phyloP scores from a whole-genome alignment of 2,329 filamentous ascomycete species.

The Sporothrix brunneoviolacea region DNA sequence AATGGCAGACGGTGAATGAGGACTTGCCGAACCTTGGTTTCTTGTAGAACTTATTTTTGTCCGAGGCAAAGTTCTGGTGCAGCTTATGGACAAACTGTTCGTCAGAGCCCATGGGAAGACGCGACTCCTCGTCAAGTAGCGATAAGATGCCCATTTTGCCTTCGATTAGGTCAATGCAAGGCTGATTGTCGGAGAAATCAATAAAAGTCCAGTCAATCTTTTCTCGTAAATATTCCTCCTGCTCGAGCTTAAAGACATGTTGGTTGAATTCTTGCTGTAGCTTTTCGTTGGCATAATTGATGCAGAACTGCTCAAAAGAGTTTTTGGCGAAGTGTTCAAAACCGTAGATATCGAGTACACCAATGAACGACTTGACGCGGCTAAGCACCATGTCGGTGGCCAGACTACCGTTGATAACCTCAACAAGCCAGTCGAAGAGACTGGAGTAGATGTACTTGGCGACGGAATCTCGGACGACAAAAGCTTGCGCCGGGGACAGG shows the following conservation, averaged over 20 bases:
- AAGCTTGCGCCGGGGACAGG: slow-evolving; percentile 84
- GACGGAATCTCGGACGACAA: slow-evolving; percentile 92
- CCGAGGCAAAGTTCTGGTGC: slow-evolving; percentile 82
- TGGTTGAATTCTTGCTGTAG: slow-evolving; percentile 98
- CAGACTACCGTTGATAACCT: slow-evolving; percentile 85
- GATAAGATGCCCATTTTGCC: slow-evolving; percentile 91
- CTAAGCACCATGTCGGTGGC: slow-evolving; percentile 81
- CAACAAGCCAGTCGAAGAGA: slow-evolving; percentile 98
- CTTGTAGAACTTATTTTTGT: slow-evolving; percentile 97
- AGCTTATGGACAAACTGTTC: slow-evolving; percentile 96
- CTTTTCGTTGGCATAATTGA: slow-evolving; percentile 99
- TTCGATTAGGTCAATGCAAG: slow-evolving; percentile 97
- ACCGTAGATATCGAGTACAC: slow-evolving; percentile 97
- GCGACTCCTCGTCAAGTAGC: slow-evolving; percentile 90
- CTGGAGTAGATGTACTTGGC: slow-evolving; percentile 99
- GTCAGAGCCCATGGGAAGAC: slow-evolving; percentile 93
- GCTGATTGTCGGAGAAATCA: slow-evolving; percentile 98
- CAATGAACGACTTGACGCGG: slow-evolving; percentile 84
- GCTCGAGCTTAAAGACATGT: slow-evolving; percentile 97
- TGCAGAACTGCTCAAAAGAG: slow-evolving; percentile 99
- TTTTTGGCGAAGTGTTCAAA: slow-evolving; percentile 99
- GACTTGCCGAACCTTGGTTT: slow-evolving; percentile 97
- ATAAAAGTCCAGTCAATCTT: slow-evolving; percentile 99
- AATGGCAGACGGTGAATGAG: slow-evolving; percentile 95
- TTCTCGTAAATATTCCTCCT: slow-evolving; percentile 94